phyloP scores from a whole-genome alignment of 352 stramenopile species.

The Phytopythium sindhum region DNA sequence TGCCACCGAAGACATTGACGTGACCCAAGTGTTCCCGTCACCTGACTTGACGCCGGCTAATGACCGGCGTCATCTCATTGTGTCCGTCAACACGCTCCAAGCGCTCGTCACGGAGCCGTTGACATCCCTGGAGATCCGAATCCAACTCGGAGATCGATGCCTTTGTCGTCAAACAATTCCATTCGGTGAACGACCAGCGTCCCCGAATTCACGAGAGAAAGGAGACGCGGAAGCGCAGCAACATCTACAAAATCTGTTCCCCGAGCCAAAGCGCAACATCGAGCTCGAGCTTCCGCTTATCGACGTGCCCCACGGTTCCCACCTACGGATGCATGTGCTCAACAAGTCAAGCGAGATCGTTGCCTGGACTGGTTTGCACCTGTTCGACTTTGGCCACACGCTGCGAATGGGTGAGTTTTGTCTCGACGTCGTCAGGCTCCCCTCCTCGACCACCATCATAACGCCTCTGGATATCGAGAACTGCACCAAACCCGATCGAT shows the following conservation, averaged over 20 bases:
- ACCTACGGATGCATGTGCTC: constrained; percentile 57
- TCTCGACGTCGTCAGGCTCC: constrained; percentile 42
- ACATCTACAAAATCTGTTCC: neutral
- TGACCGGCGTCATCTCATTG: constrained; percentile 15
- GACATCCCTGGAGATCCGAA: constrained; percentile 14
- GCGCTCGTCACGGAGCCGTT: constrained; percentile 9
- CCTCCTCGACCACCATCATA: constrained; percentile 18
- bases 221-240: constrained; percentile 1
- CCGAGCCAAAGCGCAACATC: constrained; percentile 4
- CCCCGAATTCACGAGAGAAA: constrained; percentile 16
- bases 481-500: constrained; percentile 36
- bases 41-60: constrained; percentile 12
- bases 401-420: constrained; percentile 44
- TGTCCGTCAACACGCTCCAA: constrained; percentile 12
- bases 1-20: constrained; percentile 10
- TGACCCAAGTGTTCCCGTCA: constrained; percentile 16
- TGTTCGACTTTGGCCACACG: constrained; percentile 82
- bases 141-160: constrained; percentile 27
- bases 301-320: constrained; percentile 75
- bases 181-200: constrained; percentile 12
- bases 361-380: constrained; percentile 66
- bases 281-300: constrained; percentile 30
- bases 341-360: constrained; percentile 31
- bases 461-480: constrained; percentile 77
- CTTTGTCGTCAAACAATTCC: constrained; percentile 16